Base-by-base conservation (phyloP, 345 rosid species). In the Populus ilicifolia region DNA sequence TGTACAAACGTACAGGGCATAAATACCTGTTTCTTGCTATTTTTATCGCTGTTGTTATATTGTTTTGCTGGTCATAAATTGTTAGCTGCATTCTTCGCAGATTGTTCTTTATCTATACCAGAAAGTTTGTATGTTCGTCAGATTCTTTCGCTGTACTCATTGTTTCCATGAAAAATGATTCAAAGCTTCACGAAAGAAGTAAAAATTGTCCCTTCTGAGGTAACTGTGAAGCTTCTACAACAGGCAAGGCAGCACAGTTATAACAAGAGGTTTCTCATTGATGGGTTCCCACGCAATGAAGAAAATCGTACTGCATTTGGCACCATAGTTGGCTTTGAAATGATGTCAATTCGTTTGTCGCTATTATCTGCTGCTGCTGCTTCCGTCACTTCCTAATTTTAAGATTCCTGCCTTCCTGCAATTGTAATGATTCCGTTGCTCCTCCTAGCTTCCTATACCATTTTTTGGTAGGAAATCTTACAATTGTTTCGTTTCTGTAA, bases 251-350 rank as follows among this genome's bases (percentile, higher is more conserved):
- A 80, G 73, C 88, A 84, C 79, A 84, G 76, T 78, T 87, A 82
- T 23, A 91, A 91, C 72, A 86, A 88, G 78, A 94, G 85, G 74
- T 89, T 90, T 67, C 85, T 94, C 36, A 89, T 92, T 78, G 96
- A 92, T 87, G 98, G 94, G 13, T 94, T 94, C 74, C 98, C 97
- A 78, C 89, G 96, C 20, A 88, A 94, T 74, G 93, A 94, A 84
- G 94, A 92, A 79, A 94, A 90, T 77, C 90, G 88, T 27, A 86
- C 87, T 1, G 91, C 89, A 63, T 92, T 92, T 79, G 96, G 91
- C 83, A 83, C 59, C 71, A 87, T 86, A 73, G 96, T 89, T 86
- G 90, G 93, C 25, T 46, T 35, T 41, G 14, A 29, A 27, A 38
- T 38, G 39, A 38, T 38, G 1, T 38, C 39, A 38, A 38, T 38